phyloP scores from a whole-genome alignment of 2,329 filamentous ascomycete genomes.

The Colletotrichum neosansevieriae region DNA sequence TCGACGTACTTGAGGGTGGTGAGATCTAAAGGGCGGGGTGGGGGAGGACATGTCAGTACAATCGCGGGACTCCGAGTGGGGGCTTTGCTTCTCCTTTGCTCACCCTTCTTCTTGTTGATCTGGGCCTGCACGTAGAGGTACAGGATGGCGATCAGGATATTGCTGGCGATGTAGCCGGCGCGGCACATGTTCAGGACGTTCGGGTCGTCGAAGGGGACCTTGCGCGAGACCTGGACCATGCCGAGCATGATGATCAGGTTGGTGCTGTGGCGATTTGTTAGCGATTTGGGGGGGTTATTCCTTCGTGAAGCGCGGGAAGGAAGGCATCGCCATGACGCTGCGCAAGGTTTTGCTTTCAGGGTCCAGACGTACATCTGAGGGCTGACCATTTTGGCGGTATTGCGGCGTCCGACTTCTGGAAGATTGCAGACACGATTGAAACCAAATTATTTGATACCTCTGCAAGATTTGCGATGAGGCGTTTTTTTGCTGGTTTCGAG shows the following conservation, averaged over 20 bases:
- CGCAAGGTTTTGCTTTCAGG: neutral
- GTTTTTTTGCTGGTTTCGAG: neutral
- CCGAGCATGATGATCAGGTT: constrained; percentile 95
- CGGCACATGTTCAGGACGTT: constrained; percentile 68
- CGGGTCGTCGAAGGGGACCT: constrained; percentile 91
- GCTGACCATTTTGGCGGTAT: constrained; percentile 45
- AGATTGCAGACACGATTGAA: neutral
- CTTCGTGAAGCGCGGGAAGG: neutral
- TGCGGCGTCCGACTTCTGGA: neutral
- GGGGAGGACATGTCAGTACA: neutral
- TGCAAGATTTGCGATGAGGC: constrained; percentile 4
- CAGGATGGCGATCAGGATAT: constrained; percentile 85
- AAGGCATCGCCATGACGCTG: neutral
- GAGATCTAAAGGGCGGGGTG: constrained; percentile 75
- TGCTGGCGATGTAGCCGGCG: constrained; percentile 68
- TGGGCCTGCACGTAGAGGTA: constrained; percentile 87
- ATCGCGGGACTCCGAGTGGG: constrained; percentile 51
- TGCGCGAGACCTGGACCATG: constrained; percentile 99
- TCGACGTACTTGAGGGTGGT: constrained; percentile 99
- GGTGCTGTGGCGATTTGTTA: constrained; percentile 69
- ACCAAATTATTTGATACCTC: constrained; percentile 2
- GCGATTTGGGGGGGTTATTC: constrained; percentile 21
- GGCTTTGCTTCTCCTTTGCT: too few species aligned
- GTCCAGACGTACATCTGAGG: constrained; percentile 45
- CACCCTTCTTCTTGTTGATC: constrained; percentile 98